Evolutionary conservation across 2,329 filamentous ascomycete genomes (phyloP), one percentile per base, ranked within the genome.

Genomic region (Aaosphaeria arxii): DNA sequence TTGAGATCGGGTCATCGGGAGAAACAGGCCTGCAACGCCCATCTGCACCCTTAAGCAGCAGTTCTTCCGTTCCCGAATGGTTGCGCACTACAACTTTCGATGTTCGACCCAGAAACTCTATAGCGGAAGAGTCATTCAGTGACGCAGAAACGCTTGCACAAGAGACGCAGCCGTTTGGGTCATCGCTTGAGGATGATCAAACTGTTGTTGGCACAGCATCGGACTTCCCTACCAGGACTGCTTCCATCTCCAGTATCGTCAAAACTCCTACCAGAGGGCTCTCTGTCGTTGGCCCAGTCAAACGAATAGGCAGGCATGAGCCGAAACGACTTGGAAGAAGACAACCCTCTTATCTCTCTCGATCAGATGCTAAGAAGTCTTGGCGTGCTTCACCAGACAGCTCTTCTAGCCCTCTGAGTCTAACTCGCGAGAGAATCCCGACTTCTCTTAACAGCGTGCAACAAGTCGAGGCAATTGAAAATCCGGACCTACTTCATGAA

Each of bases 231-330:
- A 56, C 50, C 0, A 50, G 61, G n/a, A 52, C 57, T 7, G 40
- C 31, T 11, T 64, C 62, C 1, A 43, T 56, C 1, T 58, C 56
- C 7, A 66, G 62, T 32, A 62, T 66, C 30, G 53, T 66, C 1
- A 61, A 59, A 17, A 66, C 63, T 7, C 63, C 63, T 11, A 64
- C 61, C 1, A 58, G 63, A 6, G 63, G 63, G 5, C 42, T 66
- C 1, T 63, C 62, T 9, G 53, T 65, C 1, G 57, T 64, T 13
- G 61, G 62, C 1, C 60, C 60, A n/a, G 57, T 64, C 1, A 40
- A 47, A 30, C 55, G 58, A 40, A 52, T 62, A 1, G 53, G 51
- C 9, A 64, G 62, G 17, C 17, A 24, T 24, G 17, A 43, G 44
- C 31, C 28, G 47, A 49, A 7, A 55, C 55, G 6, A 13, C 36